Base-by-base conservation (phyloP, 2,329 filamentous ascomycete genomes). In the Beauveria sp. region DNA sequence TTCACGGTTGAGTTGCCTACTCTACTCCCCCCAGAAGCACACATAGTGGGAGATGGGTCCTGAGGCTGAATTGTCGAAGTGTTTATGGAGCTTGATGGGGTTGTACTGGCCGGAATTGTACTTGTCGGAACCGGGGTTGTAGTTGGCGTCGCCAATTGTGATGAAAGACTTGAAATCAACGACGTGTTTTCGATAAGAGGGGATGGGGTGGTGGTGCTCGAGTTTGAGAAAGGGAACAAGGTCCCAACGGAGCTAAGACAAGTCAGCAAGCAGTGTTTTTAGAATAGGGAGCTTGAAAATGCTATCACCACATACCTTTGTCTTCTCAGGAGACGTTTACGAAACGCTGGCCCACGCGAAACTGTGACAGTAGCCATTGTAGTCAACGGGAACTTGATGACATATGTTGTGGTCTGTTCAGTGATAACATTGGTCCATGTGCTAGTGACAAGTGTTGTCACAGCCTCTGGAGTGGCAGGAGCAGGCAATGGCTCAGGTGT, bases 361-460 rank as follows among this genome's bases (percentile, higher is more conserved):
- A 70, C 64, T 16, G 70, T 67, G 22, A 75, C 53, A n/a, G 73
- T 75, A 9, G 68, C 70, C 64, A 76, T 63, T 1, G 74, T 76
- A 4, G 74, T 76, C 45, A 76, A 64, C 30, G 74, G 73, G 55
- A 74, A 76, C 59, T 73, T 70, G 58, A 76, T 66, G 1, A 73
- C 75, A 63, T 75, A 75, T 1, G 75, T 77, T 5, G 75, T 77
- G 2, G 74, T 77, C 38, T 69, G 67, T 49, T 74, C 73, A 1
- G 69, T 66, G 28, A 77, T 73, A 52, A 76, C 58, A 38, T 77
- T 77, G 60, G 71, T 70, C 72, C 74, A 76, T 22, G 74, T 77
- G 54, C 70, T 72, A 8, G 74, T 77, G 22, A 71, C 67, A 3
- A 75, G 62, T 8, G 65, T 65, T 2, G 66, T 65, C 12, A 57